These are phyloP conservation scores for Thecamonas trahens DNA, from an alignment of 78 protist species.

Conservation along the genomic window DNA sequence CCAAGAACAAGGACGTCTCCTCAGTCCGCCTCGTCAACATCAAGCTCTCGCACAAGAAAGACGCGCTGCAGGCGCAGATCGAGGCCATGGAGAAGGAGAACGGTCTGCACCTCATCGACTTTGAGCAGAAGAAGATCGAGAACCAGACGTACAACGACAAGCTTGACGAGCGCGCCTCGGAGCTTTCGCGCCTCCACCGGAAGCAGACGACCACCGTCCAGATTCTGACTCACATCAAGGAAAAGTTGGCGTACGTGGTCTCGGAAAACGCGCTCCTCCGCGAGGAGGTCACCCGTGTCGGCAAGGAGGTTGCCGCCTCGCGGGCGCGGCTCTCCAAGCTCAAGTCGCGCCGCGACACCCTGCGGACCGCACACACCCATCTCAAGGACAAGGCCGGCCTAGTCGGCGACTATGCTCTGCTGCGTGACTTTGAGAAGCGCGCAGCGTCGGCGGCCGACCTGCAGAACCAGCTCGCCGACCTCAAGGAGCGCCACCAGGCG, in stretches of 20 bases:
- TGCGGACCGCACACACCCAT: slow-evolving; percentile 13
- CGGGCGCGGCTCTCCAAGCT: slow-evolving; percentile 3
- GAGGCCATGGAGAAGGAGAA: slow-evolving; percentile 11
- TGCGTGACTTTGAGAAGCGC: slow-evolving; percentile 39
- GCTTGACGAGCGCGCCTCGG: slow-evolving; percentile 82
- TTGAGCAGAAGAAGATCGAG: slow-evolving; percentile 85
- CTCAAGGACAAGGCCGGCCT: slow-evolving; percentile 20
- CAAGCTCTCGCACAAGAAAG: slow-evolving; percentile 5
- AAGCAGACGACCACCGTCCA: slow-evolving; percentile 42
- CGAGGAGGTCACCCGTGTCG: background rate
- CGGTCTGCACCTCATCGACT: slow-evolving; percentile 71
- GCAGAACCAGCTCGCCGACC: slow-evolving; percentile 21
- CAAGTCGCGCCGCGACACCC: slow-evolving; percentile 34
- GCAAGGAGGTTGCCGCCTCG: slow-evolving; percentile 3
- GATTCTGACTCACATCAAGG: slow-evolving; percentile 67
- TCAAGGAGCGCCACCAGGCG: background rate
- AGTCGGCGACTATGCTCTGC: slow-evolving; percentile 35
- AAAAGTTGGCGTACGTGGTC: slow-evolving; percentile 64
- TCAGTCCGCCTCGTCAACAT: slow-evolving; percentile 36
- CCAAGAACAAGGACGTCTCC: slow-evolving; percentile 18
- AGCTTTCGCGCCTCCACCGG: slow-evolving; percentile 56
- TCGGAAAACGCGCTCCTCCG: slow-evolving; percentile 11
- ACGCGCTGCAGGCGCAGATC: slow-evolving; percentile 4
- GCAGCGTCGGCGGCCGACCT: slow-evolving; percentile 1
- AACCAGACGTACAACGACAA: slow-evolving; percentile 76